Conservation (phyloP, 164 flowering plant species). For the Nymphaea thermarum region DNA sequence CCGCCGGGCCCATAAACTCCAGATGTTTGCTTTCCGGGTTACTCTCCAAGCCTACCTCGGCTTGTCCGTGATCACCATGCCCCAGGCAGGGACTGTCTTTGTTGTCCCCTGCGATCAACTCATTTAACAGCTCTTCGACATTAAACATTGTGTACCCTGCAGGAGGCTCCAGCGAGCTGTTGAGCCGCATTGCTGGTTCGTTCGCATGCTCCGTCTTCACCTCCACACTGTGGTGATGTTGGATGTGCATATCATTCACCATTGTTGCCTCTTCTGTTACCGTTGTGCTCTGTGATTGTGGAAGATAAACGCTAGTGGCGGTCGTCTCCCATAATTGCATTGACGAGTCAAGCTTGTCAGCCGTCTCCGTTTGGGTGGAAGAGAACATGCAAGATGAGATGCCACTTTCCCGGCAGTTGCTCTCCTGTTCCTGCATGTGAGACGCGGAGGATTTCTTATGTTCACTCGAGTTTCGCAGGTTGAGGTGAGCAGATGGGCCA, state of each 20-base stretch:
- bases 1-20: constrained; percentile 5
- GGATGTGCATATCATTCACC: neutral
- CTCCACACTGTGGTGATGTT: neutral
- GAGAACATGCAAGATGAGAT: neutral
- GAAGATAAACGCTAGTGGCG: neutral
- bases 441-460: constrained; percentile 1
- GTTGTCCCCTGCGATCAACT: constrained; percentile 2
- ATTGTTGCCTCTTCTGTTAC: neutral
- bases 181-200: neutral
- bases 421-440: neutral
- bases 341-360: neutral
- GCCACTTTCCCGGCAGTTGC: neutral
- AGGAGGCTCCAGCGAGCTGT: constrained; percentile 2
- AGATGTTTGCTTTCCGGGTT: neutral
- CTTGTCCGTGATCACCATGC: neutral
- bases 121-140: constrained; percentile 25
- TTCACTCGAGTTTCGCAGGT: constrained; percentile 14
- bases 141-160: constrained; percentile 41
- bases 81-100: neutral
- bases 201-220: neutral
- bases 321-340: neutral
- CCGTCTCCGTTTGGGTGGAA: neutral
- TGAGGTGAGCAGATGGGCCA: constrained; percentile 34
- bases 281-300: neutral
- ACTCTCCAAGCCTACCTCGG: neutral